Conservation (phyloP, 78 protist species). For the Cavenderia fasciculata region DNA sequence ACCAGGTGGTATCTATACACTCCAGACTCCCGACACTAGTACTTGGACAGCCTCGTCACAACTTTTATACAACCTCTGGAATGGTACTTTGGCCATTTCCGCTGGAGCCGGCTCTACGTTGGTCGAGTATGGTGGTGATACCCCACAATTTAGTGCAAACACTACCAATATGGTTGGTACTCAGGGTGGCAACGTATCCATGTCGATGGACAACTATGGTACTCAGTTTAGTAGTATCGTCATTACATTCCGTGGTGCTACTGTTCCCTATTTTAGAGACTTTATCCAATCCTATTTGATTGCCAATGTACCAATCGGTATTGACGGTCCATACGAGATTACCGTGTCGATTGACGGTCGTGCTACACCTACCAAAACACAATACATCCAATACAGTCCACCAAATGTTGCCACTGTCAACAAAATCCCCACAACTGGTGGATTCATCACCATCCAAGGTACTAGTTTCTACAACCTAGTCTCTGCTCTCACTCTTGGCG, state of each 20-base stretch:
- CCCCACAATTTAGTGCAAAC: neutral
- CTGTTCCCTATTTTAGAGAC: neutral
- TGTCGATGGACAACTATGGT: constrained; percentile 24
- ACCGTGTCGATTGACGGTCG: neutral
- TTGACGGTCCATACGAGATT: constrained; percentile 16
- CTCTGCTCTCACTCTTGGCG: neutral
- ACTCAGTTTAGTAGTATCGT: neutral
- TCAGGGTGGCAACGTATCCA: neutral
- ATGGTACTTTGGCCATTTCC: neutral
- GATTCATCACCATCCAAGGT: neutral
- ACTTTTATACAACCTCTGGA: neutral
- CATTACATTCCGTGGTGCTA: neutral
- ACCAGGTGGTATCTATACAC: neutral
- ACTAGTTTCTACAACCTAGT: neutral
- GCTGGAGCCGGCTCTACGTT: neutral
- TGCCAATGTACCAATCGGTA: neutral
- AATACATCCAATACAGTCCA: constrained; percentile 1
- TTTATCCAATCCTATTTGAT: neutral
- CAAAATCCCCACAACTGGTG: constrained; percentile 19
- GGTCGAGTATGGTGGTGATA: constrained; percentile 8
- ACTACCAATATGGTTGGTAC: neutral
- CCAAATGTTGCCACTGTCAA: neutral
- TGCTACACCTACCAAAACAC: neutral
- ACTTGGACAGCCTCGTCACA: neutral
- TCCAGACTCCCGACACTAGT: too few species aligned